Evolutionary conservation across 176 grass and related monocot genomes (phyloP).

Genomic region (Elymus sibiricus): DNA sequence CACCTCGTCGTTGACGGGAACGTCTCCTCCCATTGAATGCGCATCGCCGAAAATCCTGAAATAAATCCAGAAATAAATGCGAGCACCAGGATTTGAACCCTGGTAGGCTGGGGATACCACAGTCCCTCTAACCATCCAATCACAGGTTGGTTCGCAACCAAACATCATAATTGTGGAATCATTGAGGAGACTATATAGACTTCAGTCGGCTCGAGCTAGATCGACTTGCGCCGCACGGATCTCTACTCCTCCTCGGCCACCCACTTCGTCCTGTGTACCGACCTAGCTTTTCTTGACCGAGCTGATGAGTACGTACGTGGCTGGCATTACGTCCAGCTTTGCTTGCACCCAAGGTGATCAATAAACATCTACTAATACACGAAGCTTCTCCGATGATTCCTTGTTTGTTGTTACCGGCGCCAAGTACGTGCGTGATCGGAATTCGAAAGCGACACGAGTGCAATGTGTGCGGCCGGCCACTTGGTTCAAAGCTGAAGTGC

Average conservation of each 20-base stretch:
- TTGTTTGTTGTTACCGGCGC: neutral
- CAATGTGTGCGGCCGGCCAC: neutral
- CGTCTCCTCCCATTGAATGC: too few species aligned
- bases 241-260: neutral
- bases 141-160: too few species aligned
- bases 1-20: too few species aligned
- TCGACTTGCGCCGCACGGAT: conserved; percentile 26
- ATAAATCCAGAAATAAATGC: too few species aligned
- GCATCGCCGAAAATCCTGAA: too few species aligned
- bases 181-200: neutral
- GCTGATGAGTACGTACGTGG: neutral
- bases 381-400: neutral
- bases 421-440: neutral
- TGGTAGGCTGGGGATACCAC: too few species aligned
- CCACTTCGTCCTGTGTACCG: neutral
- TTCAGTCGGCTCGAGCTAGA: neutral
- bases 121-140: too few species aligned
- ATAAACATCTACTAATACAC: neutral
- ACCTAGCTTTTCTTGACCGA: neutral
- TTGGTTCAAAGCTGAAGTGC: neutral
- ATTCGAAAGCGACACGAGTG: neutral
- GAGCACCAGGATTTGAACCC: too few species aligned
- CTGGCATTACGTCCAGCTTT: neutral
- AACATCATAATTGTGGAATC: neutral
- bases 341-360: neutral